Conservation (phyloP, 1,284 basidiomycete species). For the Irpex lacteus region DNA sequence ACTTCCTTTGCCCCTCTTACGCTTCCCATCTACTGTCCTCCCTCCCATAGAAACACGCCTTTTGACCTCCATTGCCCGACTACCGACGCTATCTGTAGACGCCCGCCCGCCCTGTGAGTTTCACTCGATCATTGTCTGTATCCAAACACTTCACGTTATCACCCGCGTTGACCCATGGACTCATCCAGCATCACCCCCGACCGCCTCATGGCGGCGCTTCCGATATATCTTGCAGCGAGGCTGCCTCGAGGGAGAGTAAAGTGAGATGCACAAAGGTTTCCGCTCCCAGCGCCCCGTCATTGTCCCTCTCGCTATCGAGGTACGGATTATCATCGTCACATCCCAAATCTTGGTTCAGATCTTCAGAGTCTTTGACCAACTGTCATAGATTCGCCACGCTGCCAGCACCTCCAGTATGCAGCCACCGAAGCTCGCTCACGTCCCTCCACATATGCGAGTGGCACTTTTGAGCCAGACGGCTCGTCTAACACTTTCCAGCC, state of each 20-base stretch:
- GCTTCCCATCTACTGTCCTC: background rate
- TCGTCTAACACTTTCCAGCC: background rate
- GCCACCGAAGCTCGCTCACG: too few relatives aligned
- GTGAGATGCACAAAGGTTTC: background rate
- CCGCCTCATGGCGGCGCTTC: background rate
- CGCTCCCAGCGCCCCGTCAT: background rate
- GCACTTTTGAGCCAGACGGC: background rate
- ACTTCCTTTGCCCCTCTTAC: background rate
- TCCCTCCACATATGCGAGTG: background rate
- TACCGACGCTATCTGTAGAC: background rate
- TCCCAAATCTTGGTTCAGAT: background rate
- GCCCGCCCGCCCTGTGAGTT: background rate
- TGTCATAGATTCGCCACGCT: background rate
- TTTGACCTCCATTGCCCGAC: background rate
- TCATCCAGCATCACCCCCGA: background rate
- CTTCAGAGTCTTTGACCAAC: background rate
- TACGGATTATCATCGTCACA: background rate
- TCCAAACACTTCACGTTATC: background rate
- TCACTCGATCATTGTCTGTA: background rate
- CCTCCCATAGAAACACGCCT: background rate
- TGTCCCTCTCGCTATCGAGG: background rate
- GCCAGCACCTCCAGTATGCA: background rate
- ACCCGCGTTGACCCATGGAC: background rate
- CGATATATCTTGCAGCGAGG: background rate
- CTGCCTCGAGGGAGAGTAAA: background rate